Base-by-base conservation (phyloP, 2,329 filamentous ascomycete species). In the Aspergillus sp. region DNA sequence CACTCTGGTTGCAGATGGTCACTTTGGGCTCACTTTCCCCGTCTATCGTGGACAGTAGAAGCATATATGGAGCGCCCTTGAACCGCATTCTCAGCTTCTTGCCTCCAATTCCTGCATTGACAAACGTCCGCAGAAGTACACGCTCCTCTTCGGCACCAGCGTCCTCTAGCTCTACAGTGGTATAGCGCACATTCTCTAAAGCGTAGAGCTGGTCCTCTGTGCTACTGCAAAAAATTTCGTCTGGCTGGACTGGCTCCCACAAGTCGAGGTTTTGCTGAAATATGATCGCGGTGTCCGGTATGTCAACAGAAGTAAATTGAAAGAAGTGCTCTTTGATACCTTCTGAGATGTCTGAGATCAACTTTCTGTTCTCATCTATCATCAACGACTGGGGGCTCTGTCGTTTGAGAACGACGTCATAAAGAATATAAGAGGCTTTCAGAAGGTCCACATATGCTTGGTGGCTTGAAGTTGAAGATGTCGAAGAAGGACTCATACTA, bases 1-100 rank as follows among this genome's bases (percentile, higher is more conserved):
- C 72, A 51, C 68, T 74, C 59, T 75, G 73, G 25, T 75, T 75
- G 54, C 72, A 74, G 17, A 75, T 56, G 7, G 72, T 68, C 22
- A 75, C 64, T 31, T 71, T 75, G 2, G 72, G 72, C 47, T 75
- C 72, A 45, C 70, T 74, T 57, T 74, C 72, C 3, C 72, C 73
- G 3, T 74, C 68, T 23, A 63, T 68, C 2, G 71, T 70, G 9
- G 68, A 71, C 13, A 75, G 22, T 8, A 75, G 58, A 5, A 75
- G 64, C 72, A 75, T 72, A 43, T 75, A 75, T 7, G 73, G 71
- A 19, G 73, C 72, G 7, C 68, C 68, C 52, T 70, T 72, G 3
- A 71, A 72, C 50, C 68, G 69, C 68, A 74, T 71, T 45, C 73
- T 70, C 22, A 66, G 67, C 49, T 62, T 72, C 56, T 75, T 75